Conservation (phyloP, 2,329 filamentous ascomycete species). For the Penicillium decumbens region DNA sequence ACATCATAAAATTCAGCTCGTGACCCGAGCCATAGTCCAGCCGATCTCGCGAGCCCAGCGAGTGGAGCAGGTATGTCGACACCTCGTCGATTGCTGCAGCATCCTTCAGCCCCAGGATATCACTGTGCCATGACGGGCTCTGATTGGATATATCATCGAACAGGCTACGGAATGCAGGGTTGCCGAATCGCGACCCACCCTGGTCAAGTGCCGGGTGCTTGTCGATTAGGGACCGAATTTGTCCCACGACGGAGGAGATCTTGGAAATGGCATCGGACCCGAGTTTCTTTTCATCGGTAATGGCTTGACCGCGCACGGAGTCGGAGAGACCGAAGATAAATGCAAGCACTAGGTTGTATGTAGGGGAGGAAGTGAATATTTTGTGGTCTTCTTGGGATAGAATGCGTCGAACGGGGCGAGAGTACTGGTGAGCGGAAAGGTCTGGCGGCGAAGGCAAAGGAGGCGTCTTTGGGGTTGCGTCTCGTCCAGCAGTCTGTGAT, state of each 20-base stretch:
- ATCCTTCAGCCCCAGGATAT: constrained; percentile 37
- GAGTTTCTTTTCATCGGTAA: constrained; percentile 26
- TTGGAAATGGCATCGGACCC: constrained; percentile 58
- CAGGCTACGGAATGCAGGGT: constrained; percentile 81
- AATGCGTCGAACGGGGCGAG: constrained; percentile 69
- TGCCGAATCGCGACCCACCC: constrained; percentile 86
- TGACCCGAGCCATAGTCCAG: constrained; percentile 98
- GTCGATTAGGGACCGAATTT: constrained; percentile 62
- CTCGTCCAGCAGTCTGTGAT: constrained; percentile 28
- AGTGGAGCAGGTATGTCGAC: constrained; percentile 73
- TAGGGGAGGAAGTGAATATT: constrained; percentile 71
- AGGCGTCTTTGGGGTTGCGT: constrained; percentile 71
- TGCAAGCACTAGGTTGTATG: constrained; percentile 69
- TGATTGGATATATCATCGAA: constrained; percentile 52
- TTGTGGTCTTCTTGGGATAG: constrained; percentile 75
- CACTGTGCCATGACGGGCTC: constrained; percentile 40
- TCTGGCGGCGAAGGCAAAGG: constrained; percentile 64
- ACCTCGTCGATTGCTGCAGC: constrained; percentile 62
- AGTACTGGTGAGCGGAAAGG: constrained; percentile 57
- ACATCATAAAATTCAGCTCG: constrained; percentile 94
- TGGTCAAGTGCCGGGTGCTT: constrained; percentile 77
- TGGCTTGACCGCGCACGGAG: constrained; percentile 56
- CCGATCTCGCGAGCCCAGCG: constrained; percentile 77
- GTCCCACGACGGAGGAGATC: constrained; percentile 66
- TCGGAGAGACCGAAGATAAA: constrained; percentile 87